phyloP scores from a whole-genome alignment of 495 filamentous ascomycete species.

The Neurospora cerealis region DNA sequence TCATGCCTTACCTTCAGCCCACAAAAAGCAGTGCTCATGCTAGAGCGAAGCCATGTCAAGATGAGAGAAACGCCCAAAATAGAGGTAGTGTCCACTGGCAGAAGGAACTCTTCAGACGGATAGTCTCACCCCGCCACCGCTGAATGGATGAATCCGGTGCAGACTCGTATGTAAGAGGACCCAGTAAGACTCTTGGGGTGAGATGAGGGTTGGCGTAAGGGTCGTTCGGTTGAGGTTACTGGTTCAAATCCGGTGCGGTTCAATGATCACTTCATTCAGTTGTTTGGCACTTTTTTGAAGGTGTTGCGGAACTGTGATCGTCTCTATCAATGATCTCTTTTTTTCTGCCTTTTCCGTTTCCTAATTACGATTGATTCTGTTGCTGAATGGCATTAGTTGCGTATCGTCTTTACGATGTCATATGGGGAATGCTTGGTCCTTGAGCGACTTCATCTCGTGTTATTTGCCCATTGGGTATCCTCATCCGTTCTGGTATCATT shows the following conservation, averaged over 20 bases:
- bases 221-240: neutral
- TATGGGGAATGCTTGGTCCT: neutral
- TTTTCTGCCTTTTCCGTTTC: neutral
- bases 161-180: neutral
- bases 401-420: neutral
- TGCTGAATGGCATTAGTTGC: neutral
- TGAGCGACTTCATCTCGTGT: neutral
- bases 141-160: neutral
- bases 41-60: neutral
- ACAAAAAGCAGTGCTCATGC: neutral
- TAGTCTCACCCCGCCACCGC: neutral
- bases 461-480: neutral
- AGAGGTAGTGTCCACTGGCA: neutral
- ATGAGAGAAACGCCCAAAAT: neutral
- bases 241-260: neutral
- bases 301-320: neutral
- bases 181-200: neutral
- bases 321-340: neutral
- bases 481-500: neutral
- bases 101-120: neutral
- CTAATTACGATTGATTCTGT: neutral
- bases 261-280: neutral
- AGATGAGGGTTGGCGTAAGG: neutral
- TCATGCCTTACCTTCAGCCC: neutral
- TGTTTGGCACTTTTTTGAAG: neutral